Conservation (phyloP, 768 basidiomycete genomes). For the Trametes coccinea region DNA sequence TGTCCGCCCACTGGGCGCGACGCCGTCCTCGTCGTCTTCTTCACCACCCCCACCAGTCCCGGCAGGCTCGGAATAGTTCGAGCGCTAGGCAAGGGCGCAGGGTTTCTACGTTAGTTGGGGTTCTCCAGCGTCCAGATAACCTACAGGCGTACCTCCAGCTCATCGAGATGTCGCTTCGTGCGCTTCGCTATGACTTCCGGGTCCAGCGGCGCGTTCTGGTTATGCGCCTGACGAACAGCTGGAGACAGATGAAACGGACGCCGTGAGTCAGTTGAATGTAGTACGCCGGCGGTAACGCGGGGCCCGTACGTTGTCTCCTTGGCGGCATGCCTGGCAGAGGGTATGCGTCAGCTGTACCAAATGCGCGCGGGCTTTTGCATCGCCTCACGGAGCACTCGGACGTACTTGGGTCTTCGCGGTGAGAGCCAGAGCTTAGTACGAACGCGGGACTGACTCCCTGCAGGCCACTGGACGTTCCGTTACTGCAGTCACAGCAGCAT, state of each 20-base stretch:
- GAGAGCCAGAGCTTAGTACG: not conserved
- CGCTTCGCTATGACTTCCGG: constrained; percentile 74
- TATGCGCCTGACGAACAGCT: constrained; percentile 52
- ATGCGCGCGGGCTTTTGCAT: not conserved
- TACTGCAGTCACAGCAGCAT: not conserved
- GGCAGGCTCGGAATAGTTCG: constrained; percentile 71
- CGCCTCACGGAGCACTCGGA: not conserved
- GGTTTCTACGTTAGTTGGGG: constrained; percentile 1
- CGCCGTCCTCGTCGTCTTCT: constrained; percentile 40
- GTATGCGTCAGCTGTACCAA: not conserved
- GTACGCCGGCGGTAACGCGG: not conserved
- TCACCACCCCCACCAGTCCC: constrained; percentile 31
- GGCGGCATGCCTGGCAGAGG: constrained; percentile 9
- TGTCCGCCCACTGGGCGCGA: constrained; percentile 45
- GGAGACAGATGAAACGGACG: constrained; percentile 17
- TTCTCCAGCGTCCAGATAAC: constrained; percentile 3
- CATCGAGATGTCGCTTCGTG: constrained; percentile 75
- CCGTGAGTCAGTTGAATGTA: not conserved
- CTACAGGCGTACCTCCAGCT: constrained; percentile 65
- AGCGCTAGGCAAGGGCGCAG: constrained; percentile 48
- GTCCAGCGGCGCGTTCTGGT: constrained; percentile 42
- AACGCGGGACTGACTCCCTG: too few species aligned
- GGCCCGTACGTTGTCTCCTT: constrained; percentile 15
- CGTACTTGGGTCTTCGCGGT: not conserved
- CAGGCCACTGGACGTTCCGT: too few species aligned